Evolutionary conservation across 179 eudicot genomes (phyloP).

Genomic region (Heliamphora pulchella): DNA sequence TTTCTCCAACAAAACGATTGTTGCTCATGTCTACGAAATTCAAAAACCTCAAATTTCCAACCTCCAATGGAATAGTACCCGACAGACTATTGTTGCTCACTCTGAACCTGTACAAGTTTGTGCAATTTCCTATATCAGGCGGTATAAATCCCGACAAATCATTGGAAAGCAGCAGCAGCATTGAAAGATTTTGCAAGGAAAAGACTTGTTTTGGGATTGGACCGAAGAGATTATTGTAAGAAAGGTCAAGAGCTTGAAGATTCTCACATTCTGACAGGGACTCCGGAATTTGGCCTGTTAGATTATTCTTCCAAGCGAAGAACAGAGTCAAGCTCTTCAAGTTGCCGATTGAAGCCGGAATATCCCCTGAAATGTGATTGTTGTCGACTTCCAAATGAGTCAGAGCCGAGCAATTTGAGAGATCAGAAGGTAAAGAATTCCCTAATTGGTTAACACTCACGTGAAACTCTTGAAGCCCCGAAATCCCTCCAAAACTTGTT

Average conservation of each 20-base stretch:
- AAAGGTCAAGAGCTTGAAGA: conserved; percentile 76
- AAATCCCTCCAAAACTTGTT: conserved; percentile 44
- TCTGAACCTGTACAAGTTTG: conserved; percentile 67
- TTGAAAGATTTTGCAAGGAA: conserved; percentile 53
- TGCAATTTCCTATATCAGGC: conserved; percentile 67
- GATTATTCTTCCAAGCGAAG: conserved; percentile 79
- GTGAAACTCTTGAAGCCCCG: conserved; percentile 54
- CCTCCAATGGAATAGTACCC: conserved; percentile 75
- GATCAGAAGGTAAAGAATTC: conserved; percentile 58
- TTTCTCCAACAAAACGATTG: conserved; percentile 55
- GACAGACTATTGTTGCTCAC: conserved; percentile 53
- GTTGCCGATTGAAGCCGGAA: conserved; percentile 51
- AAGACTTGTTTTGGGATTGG: conserved; percentile 56
- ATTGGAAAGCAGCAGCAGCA: conserved; percentile 62
- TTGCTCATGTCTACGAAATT: conserved; percentile 71
- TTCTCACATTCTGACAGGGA: conserved; percentile 51
- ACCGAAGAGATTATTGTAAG: conserved; percentile 62
- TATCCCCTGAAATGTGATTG: conserved; percentile 60
- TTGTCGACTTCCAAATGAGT: conserved; percentile 78
- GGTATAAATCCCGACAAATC: conserved; percentile 70
- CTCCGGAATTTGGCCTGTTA: conserved; percentile 63
- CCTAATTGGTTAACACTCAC: conserved; percentile 59
- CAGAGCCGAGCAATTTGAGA: conserved; percentile 55
- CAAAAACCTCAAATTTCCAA: conserved; percentile 57
- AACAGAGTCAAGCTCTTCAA: conserved; percentile 57